Conservation (phyloP, 116 monocot species). For the Posidonia oceanica region DNA sequence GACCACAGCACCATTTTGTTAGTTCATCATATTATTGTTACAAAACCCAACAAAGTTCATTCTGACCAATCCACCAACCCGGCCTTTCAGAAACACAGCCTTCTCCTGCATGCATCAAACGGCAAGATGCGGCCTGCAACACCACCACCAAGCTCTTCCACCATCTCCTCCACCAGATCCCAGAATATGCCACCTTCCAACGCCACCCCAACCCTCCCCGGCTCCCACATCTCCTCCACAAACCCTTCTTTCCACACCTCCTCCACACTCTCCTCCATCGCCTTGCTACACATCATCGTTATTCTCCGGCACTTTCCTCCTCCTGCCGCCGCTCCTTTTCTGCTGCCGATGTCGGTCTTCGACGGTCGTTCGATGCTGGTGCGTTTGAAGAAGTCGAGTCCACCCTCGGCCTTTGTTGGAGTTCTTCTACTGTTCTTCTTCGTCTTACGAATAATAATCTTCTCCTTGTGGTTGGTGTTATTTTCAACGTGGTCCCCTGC, state of each 20-base stretch:
- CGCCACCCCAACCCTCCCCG: conserved; percentile 28
- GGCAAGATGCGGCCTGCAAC: conserved; percentile 5
- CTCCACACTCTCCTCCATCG: conserved; percentile 37
- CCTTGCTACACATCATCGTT: conserved; percentile 22
- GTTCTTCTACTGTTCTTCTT: too few species aligned
- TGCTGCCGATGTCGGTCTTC: not conserved
- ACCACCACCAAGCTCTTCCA: conserved; percentile 26
- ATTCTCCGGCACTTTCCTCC: not conserved
- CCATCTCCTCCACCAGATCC: conserved; percentile 49
- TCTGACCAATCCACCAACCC: too few species aligned
- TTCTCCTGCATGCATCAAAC: conserved; percentile 27
- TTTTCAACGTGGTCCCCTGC: too few species aligned
- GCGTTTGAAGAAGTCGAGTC: too few species aligned
- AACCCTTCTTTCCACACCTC: conserved; percentile 41
- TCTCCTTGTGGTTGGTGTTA: too few species aligned
- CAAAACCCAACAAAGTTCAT: too few species aligned
- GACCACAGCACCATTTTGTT: too few species aligned
- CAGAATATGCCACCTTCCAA: conserved; percentile 39
- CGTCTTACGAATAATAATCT: too few species aligned
- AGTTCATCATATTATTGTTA: too few species aligned
- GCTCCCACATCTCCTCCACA: conserved; percentile 37
- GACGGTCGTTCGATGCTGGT: not conserved
- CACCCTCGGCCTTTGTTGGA: too few species aligned
- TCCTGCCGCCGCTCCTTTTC: not conserved
- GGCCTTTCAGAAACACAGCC: conserved; percentile 32